These are phyloP conservation scores for Onygenales sp. DNA, from an alignment of 2,329 filamentous ascomycete species.

Conservation along the genomic window DNA sequence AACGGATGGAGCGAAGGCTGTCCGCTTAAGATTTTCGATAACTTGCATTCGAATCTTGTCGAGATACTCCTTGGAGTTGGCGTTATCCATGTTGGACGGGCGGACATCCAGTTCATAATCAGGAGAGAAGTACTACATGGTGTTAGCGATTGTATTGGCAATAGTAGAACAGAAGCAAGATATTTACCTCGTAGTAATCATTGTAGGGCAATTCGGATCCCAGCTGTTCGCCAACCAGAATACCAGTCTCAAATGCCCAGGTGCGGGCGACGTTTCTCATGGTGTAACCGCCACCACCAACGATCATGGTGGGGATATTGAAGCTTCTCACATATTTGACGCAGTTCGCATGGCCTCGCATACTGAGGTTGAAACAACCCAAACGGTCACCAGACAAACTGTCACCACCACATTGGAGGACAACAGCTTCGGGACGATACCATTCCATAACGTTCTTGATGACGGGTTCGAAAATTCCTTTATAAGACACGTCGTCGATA, in stretches of 20 bases:
- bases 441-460: slow-evolving; percentile 61
- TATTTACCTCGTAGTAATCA: slow-evolving; percentile 71
- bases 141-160: slow-evolving; percentile 15
- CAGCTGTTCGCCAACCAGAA: slow-evolving; percentile 76
- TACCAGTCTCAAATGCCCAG: slow-evolving; percentile 62
- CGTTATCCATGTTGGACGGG: slow-evolving; percentile 64
- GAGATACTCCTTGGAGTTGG: slow-evolving; percentile 58
- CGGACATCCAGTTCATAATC: slow-evolving; percentile 62
- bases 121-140: slow-evolving; percentile 53
- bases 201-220: slow-evolving; percentile 81
- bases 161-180: background rate
- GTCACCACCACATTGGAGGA: slow-evolving; percentile 61
- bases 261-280: slow-evolving; percentile 57
- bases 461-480: slow-evolving; percentile 58
- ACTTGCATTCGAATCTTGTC: slow-evolving; percentile 59
- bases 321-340: slow-evolving; percentile 62
- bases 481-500: slow-evolving; percentile 59
- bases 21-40: slow-evolving; percentile 57
- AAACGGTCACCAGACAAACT: slow-evolving; percentile 57
- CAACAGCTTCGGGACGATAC: slow-evolving; percentile 58
- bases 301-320: slow-evolving; percentile 53
- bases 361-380: slow-evolving; percentile 62
- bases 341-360: slow-evolving; percentile 61
- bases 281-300: slow-evolving; percentile 61
- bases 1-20: slow-evolving; percentile 52